Evolutionary conservation across 2,329 filamentous ascomycete species (phyloP), one percentile per base, ranked within the genome.

Genomic region (Ceratocystis colombiana): DNA sequence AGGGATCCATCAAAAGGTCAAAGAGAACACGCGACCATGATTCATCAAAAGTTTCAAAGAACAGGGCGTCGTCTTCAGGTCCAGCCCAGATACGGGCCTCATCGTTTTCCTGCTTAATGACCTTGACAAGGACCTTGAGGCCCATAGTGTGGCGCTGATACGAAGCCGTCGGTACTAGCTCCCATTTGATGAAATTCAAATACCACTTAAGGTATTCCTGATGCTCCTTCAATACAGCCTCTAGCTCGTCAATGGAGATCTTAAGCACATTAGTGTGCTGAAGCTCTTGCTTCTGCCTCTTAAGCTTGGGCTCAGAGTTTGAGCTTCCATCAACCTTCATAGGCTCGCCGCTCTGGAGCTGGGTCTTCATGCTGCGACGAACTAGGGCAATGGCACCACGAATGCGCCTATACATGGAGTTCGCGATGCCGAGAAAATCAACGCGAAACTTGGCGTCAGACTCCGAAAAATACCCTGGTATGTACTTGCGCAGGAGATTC

Each of bases 81-180:
- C 76, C 75, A 64, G 76, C 73, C 76, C 75, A 77, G 4, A 73
- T 71, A 68, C 76, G 76, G 1, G 72, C 71, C 6, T 78, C 72
- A 68, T 88, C 87, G n/a, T 88, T 77, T 33, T 88, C 88, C 53
- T 88, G 84, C 67, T 83, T 83, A 5, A 91, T 75, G n/a, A 93
- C 77, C 64, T 87, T 80, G 0, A 78, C 78, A 33, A 93, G 75
- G 0, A 88, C 85, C 71, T 87, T 90, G 4, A 97, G 75, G 1
- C 90, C 85, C 1, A 88, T 89, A 61, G 92, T 88, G 70, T 96
- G 93, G 5, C 91, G 84, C 73, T 96, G 92, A 72, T 97, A 99
- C 10, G 92, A 94, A 17, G 89, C 85, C 0, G 88, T 92, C 1
- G 91, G 86, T 2, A 84, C 82, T 25, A 99, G 77, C 71, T 97